These are phyloP conservation scores for Metschnikowia gruessii DNA, from an alignment of 805 yeast species.

Conservation along the genomic window DNA sequence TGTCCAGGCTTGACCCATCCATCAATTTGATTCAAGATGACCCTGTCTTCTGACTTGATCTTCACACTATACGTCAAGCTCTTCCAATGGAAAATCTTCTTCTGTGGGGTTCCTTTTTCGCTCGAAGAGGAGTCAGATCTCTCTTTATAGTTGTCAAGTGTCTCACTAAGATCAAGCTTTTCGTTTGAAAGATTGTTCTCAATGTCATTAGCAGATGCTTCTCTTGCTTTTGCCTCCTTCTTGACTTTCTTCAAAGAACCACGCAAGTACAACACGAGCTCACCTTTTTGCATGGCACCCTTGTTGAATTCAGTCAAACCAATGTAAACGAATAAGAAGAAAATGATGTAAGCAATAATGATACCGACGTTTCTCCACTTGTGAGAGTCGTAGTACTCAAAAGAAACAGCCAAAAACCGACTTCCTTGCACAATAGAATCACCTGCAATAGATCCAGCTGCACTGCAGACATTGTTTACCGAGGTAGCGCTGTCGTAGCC, in stretches of 20 bases:
- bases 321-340: slow-evolving; percentile 38
- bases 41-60: slow-evolving; percentile 36
- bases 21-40: slow-evolving; percentile 39
- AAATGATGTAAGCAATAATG: slow-evolving; percentile 48
- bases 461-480: slow-evolving; percentile 51
- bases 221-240: slow-evolving; percentile 28
- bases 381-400: slow-evolving; percentile 52
- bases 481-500: slow-evolving; percentile 42
- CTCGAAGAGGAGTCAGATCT: slow-evolving; percentile 13
- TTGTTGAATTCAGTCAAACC: slow-evolving; percentile 43
- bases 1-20: slow-evolving; percentile 83
- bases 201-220: slow-evolving; percentile 32
- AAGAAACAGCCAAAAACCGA: slow-evolving; percentile 48
- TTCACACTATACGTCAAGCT: slow-evolving; percentile 37
- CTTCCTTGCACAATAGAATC: slow-evolving; percentile 54
- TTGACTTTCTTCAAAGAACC: slow-evolving; percentile 46
- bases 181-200: slow-evolving; percentile 33
- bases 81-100: slow-evolving; percentile 38
- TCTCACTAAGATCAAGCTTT: slow-evolving; percentile 29
- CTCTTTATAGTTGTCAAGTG: slow-evolving; percentile 26
- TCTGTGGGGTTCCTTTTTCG: slow-evolving; percentile 12
- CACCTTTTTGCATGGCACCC: slow-evolving; percentile 47
- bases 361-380: slow-evolving; percentile 83
- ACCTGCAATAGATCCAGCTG: slow-evolving; percentile 61
- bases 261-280: slow-evolving; percentile 29